phyloP scores from a whole-genome alignment of 1,284 basidiomycete genomes.

The Fomitopsis betulina region DNA sequence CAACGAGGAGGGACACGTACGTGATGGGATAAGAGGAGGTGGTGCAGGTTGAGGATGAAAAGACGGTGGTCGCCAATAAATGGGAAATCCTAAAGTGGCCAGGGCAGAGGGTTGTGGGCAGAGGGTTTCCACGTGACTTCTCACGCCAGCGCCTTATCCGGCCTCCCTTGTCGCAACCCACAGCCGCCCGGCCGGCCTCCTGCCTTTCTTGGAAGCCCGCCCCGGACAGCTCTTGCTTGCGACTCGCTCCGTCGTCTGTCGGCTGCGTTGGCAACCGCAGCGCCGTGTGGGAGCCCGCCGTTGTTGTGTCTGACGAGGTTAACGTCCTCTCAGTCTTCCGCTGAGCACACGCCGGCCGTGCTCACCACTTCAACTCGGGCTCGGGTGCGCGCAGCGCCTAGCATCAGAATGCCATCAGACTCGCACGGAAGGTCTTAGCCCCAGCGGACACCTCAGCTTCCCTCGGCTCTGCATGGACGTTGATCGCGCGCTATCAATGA shows the following conservation, averaged over 20 bases:
- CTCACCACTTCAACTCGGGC: not conserved
- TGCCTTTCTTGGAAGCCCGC: not conserved
- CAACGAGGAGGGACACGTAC: conserved; percentile 29
- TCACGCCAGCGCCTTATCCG: conserved; percentile 5
- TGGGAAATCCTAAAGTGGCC: conserved; percentile 45
- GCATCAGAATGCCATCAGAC: not conserved
- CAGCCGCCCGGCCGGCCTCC: conserved; percentile 2
- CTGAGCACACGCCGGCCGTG: not conserved
- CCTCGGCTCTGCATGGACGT: not conserved
- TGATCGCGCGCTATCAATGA: not conserved
- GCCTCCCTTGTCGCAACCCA: not conserved
- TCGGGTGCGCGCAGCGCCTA: not conserved
- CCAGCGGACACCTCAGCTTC: not conserved
- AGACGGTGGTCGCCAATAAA: conserved; percentile 34
- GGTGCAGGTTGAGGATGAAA: conserved; percentile 18
- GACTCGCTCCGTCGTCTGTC: not conserved
- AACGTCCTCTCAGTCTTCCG: too few relatives aligned
- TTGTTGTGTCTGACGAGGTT: too few relatives aligned
- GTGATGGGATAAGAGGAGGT: conserved; percentile 6
- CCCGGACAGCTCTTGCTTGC: not conserved
- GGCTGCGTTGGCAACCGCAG: not conserved
- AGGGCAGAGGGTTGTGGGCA: conserved; percentile 46
- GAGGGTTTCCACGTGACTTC: conserved; percentile 29
- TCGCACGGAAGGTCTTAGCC: not conserved
- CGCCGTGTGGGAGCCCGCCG: not conserved